These are phyloP conservation scores for Pyrenula massariospora DNA, from an alignment of 495 filamentous ascomycete genomes.

Conservation along the genomic window DNA sequence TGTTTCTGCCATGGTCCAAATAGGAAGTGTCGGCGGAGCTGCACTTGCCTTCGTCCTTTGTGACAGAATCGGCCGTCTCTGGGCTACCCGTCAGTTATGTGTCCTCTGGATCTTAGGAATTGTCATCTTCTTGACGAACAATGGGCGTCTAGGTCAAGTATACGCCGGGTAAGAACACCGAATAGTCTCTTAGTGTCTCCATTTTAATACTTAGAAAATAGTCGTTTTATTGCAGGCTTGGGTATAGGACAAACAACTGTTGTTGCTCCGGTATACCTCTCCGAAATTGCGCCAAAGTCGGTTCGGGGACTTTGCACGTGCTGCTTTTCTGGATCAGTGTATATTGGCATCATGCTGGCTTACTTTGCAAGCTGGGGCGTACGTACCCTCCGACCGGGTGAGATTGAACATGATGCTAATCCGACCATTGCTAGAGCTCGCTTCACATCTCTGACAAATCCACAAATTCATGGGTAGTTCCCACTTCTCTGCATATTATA, in stretches of 20 bases:
- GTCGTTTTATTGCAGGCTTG: constrained; percentile 55
- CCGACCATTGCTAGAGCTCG: constrained; percentile 34
- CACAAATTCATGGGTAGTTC: constrained; percentile 37
- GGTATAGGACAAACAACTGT: constrained; percentile 59
- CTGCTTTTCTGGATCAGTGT: constrained; percentile 48
- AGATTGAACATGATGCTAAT: constrained; percentile 9
- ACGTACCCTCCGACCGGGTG: neutral
- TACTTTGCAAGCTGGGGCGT: constrained; percentile 28
- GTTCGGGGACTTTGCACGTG: constrained; percentile 54
- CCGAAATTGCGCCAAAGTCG: constrained; percentile 48
- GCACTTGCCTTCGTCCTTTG: constrained; percentile 55
- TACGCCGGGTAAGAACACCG: too few species aligned
- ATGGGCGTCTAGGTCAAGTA: constrained; percentile 47
- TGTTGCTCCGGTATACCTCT: constrained; percentile 48
- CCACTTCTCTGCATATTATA: constrained; percentile 47
- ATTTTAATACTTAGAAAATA: too few species aligned
- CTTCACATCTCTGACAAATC: constrained; percentile 34
- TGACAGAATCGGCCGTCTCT: constrained; percentile 56
- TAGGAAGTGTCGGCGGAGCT: constrained; percentile 54
- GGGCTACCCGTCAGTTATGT: constrained; percentile 58
- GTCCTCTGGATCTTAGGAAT: constrained; percentile 56
- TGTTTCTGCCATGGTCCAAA: constrained; percentile 62
- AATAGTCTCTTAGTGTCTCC: too few species aligned
- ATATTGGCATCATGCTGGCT: constrained; percentile 49
- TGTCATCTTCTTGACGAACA: constrained; percentile 53